A percentile compares a stretch with the other conserved stretches of the same genome.
phyloP scores from a whole-genome alignment of 441 rosid species.

The Pelargonium cotyledonis region DNA sequence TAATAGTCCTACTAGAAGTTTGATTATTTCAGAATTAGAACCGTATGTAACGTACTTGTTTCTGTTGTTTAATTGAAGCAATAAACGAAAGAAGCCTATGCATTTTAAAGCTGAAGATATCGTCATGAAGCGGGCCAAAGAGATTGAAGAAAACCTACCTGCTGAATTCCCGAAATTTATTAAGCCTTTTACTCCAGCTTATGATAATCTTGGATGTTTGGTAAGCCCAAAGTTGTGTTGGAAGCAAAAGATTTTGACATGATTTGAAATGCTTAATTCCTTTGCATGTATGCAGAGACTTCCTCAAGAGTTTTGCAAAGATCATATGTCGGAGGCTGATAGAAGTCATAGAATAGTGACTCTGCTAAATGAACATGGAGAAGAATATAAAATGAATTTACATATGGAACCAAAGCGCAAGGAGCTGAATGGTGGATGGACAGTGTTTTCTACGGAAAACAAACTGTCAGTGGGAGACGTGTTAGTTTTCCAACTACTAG shows the following conservation, averaged over 20 bases:
- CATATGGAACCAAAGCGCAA: not conserved
- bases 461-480: not conserved
- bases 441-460: slow-evolving; percentile 1
- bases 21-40: not conserved
- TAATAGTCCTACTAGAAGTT: not conserved
- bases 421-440: slow-evolving; percentile 8
- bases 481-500: slow-evolving; percentile 4
- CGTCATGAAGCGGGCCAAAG: slow-evolving; percentile 1
- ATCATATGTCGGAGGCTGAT: not conserved
- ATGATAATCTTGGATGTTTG: slow-evolving; percentile 3
- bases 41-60: not conserved
- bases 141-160: not conserved
- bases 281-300: not conserved
- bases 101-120: slow-evolving; percentile 2
- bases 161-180: not conserved
- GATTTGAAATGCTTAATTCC: not conserved
- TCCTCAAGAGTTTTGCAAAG: slow-evolving; percentile 1
- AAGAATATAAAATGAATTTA: slow-evolving; percentile 7
- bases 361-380: not conserved
- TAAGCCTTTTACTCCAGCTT: slow-evolving; percentile 2
- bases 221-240: not conserved
- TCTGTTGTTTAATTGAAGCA: not conserved
- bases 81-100: slow-evolving; percentile 7
- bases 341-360: not conserved
- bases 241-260: not conserved